Conservation (phyloP, 169 alveolate genomes). For the Babesia caballi region DNA sequence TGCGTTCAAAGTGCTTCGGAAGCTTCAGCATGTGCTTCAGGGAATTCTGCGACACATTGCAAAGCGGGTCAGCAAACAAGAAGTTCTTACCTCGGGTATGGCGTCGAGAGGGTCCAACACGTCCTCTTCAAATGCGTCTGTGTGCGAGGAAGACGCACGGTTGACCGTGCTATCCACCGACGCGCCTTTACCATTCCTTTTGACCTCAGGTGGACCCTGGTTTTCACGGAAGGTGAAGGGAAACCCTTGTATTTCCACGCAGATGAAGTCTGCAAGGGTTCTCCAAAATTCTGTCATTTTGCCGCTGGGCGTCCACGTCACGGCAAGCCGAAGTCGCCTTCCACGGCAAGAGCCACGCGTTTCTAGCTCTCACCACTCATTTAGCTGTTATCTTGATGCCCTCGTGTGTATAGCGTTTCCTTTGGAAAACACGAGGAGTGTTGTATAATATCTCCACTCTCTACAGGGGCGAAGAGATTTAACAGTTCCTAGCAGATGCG, state of each 20-base stretch:
- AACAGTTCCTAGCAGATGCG: too few relatives aligned
- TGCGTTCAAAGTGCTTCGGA: constrained; percentile 66
- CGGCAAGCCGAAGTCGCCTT: not conserved
- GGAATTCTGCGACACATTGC: constrained; percentile 18
- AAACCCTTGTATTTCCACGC: constrained; percentile 18
- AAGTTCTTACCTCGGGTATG: constrained; percentile 35
- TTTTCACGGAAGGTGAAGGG: not conserved
- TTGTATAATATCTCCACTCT: too few relatives aligned
- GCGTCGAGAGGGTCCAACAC: constrained; percentile 9
- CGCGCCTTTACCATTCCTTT: not conserved
- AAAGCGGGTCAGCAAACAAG: not conserved
- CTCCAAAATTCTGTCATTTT: constrained; percentile 6
- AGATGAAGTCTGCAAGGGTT: constrained; percentile 16
- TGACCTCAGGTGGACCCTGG: not conserved
- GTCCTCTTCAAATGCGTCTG: not conserved
- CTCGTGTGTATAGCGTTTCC: too few relatives aligned
- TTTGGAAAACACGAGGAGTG: too few relatives aligned
- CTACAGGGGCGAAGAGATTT: too few relatives aligned
- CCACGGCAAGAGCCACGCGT: not conserved
- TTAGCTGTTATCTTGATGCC: too few relatives aligned
- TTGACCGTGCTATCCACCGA: not conserved
- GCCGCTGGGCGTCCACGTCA: not conserved
- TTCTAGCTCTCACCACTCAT: too few relatives aligned
- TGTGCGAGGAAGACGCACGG: not conserved
- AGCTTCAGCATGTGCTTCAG: constrained; percentile 65